Base-by-base conservation (phyloP, 805 yeast genomes). In the Yamadazyma ubonensis region DNA sequence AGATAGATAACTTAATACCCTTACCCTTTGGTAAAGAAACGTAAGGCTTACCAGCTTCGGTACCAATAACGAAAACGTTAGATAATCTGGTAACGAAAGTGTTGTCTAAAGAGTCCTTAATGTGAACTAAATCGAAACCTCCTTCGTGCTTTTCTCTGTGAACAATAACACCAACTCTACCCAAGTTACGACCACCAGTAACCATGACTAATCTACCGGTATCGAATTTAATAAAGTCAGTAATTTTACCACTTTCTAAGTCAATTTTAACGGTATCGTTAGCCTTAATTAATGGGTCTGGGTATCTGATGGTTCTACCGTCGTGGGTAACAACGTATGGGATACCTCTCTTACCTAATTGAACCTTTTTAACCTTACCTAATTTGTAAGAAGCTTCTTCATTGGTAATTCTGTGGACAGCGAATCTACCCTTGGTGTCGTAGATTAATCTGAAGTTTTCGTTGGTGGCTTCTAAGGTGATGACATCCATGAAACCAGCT, bases 241-340 rank as follows among this genome's bases (percentile, higher is more conserved):
- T 73, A 69, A 89, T 83, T 81, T 91, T 91, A 73, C 97, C 97
- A 57, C 96, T 74, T 59, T 91, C 96, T 65, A 91, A 79, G 76
- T 91, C 96, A 67, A 91, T 76, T 83, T 90, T 90, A 68, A 91
- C 96, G 60, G 98, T 86, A 79, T 91, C 99, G 83, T 93, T 90
- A 67, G 88, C 89, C 78, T 79, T 91, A 83, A 91, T 82, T 59
- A 75, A 73, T 76, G 99, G 99, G 71, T 91, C 98, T 73, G 98
- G 98, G 88, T 90, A 91, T 77, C 99, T 90, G 79, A 91, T 76
- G 69, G 99, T 91, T 83, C 99, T 90, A 76, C 99, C 98, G 70
- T 91, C 99, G 83, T 91, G 99, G 68, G 99, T 91, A 58, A 91
- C 98, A 67, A 86, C 84, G 85, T 87, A 91, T 68, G 99, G 99